Base-by-base conservation (phyloP, 805 yeast genomes). In the Sugiyamaella americana region DNA sequence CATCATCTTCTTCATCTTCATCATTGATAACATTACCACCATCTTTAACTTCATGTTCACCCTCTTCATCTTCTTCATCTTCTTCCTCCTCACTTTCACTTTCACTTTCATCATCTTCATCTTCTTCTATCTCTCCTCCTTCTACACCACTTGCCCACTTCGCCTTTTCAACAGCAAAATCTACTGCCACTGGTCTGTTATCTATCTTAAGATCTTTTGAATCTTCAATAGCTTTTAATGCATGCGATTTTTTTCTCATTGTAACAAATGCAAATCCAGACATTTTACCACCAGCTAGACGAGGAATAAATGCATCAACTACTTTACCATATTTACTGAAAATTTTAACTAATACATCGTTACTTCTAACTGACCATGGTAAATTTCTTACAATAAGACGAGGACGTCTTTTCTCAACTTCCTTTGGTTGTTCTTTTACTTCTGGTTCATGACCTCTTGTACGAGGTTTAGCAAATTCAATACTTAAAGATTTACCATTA, bases 251-350 rank as follows among this genome's bases (percentile, higher is more conserved):
- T 58, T 83, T 86, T 59, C 79, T 79, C 95, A 93, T 84, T 0
- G 93, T 84, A 6, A 93, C 88, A 64, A 93, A 93, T 0, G 88
- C 98, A 74, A 91, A 93, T 8, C 98, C 98, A 50, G 83, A 71
- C 93, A 93, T 84, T 62, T 78, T 81, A 13, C 96, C 96, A 42
- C 87, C 94, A 41, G 76, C 74, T 60, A 85, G 87, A 58, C 86
- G 79, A 40, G 98, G 98, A 55, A 93, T 87, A 55, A 80, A 79
- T 0, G 91, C 95, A 59, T 88, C 96, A 21, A 78, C 79, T 30
- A 93, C 96, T 23, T 84, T 82, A 43, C 98, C 98, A 61, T 70
- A 93, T 58, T 79, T 79, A 48, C 74, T 67, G 61, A 93, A 93
- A 5, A 80, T 59, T 56, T 80, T 80, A 59, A 76, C 80, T 58